Base-by-base conservation (phyloP, 495 filamentous ascomycete genomes). In the Aspergillus bertholletiae region DNA sequence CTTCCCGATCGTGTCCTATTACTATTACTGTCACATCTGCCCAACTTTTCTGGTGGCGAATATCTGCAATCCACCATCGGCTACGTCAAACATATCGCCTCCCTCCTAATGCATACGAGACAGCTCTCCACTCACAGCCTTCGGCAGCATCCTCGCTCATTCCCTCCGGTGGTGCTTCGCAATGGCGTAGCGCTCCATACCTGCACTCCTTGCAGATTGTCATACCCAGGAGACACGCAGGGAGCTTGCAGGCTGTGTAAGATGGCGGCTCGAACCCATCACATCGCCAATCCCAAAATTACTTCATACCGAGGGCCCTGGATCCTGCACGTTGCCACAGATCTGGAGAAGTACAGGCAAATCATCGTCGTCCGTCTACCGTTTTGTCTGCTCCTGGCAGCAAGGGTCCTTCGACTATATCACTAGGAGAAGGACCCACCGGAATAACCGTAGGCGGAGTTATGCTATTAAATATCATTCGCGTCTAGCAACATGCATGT, bases 401-500 rank as follows among this genome's bases (percentile, higher is more conserved):
- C 30, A 55, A 45, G 55, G 48, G 35, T 32, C 46, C 20, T 61
- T 57, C 3, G 7, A 43, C 5, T 37, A 37, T 37, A 37, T n/a
- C 15, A 37, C 2, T 5, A 37, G 17, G 9, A 34, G 12, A 12
- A 12, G 34, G 34, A n/a, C 13, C 34, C 34, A 37, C 34, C 15
- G 39, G 21, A 43, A 21, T 22, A 43, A 43, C 18, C 17, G 9
- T 22, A 1, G 39, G 21, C 39, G 39, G 11, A 43, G 39, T 20
- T 56, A 26, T 57, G 40, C 47, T 51, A 55, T 63, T 57, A 53
- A 56, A 30, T 57, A 56, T 57, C 57, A 50, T 59, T 58, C 45
- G 52, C 51, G 46, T 64, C 61, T 64, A 59, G 24, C 52, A 58
- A 49, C 34, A 59, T 51, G 46, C 22, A 53, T 56, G 43, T 35